These are phyloP conservation scores for Clonostachys sp. DNA, from an alignment of 2,329 filamentous ascomycete species.

Conservation along the genomic window DNA sequence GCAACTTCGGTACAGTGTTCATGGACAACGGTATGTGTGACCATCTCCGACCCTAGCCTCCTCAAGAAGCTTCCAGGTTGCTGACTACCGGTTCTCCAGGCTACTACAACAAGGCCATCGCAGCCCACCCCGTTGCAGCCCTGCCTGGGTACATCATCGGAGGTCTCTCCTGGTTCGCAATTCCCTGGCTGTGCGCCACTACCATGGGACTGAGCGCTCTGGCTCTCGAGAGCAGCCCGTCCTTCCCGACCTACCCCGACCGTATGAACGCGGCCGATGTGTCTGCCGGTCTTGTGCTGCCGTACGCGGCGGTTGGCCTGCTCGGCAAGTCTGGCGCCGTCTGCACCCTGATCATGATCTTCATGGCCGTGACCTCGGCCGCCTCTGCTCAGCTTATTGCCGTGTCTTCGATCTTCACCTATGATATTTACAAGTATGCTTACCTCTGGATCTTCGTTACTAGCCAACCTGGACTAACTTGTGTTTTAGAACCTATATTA, in stretches of 20 bases:
- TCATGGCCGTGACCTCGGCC: conserved; percentile 80
- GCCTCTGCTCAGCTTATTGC: conserved; percentile 81
- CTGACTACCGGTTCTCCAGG: background rate
- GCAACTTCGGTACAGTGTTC: conserved; percentile 76
- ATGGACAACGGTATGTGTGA: conserved; percentile 51
- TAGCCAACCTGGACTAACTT: no score
- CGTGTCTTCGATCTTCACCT: conserved; percentile 80
- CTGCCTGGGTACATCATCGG: conserved; percentile 83
- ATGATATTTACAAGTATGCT: conserved; percentile 63
- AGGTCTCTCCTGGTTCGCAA: conserved; percentile 81
- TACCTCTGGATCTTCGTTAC: no score
- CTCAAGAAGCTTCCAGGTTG: no score
- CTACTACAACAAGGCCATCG: conserved; percentile 87
- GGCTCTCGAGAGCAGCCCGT: conserved; percentile 66
- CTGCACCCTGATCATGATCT: conserved; percentile 68
- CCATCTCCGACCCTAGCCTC: no score
- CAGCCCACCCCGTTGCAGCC: conserved; percentile 74
- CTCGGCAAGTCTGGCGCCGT: conserved; percentile 77
- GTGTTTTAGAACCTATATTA: conserved; percentile 66
- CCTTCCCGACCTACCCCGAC: conserved; percentile 65
- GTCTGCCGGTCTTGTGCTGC: conserved; percentile 72
- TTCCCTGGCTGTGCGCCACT: conserved; percentile 78
- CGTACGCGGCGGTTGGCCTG: conserved; percentile 74
- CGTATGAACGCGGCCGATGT: conserved; percentile 69
- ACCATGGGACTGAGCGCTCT: conserved; percentile 79